A percentile compares a stretch with the other conserved stretches of the same genome.
Evolutionary conservation across 2,329 filamentous ascomycete genomes (phyloP).

Genomic region (Phialocephala subalpina): DNA sequence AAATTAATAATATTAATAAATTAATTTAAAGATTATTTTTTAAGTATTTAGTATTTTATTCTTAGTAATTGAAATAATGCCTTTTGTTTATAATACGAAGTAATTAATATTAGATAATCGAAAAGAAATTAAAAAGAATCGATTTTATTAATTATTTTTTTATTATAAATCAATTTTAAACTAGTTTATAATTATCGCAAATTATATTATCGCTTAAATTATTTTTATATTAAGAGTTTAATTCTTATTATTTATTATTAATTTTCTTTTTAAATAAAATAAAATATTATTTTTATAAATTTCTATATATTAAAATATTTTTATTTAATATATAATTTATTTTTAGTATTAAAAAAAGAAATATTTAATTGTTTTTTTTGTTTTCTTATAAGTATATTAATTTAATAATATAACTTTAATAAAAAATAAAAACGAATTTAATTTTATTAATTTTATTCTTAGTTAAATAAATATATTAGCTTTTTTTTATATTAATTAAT

Average conservation of each 20-base stretch:
- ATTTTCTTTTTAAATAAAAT: constrained; percentile 42
- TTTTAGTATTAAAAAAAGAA: constrained; percentile 39
- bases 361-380: constrained; percentile 39
- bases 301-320: constrained; percentile 38
- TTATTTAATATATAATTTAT: constrained; percentile 11
- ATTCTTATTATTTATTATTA: constrained; percentile 28
- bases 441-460: constrained; percentile 7
- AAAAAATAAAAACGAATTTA: constrained; percentile 11
- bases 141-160: no score
- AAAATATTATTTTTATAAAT: constrained; percentile 40
- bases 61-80: no score
- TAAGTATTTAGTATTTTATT: no score
- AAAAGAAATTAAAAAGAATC: no score
- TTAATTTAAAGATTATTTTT: no score
- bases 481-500: constrained; percentile 11
- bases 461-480: constrained; percentile 15
- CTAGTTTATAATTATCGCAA: no score
- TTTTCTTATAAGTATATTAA: constrained; percentile 31
- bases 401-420: constrained; percentile 20
- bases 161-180: no score
- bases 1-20: no score
- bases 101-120: no score
- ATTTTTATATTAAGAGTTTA: constrained; percentile 41
- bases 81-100: no score
- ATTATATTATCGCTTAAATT: no score